Evolutionary conservation across 1,139 yeast species (phyloP), one percentile per base, ranked within the genome.

Genomic region (Candida sp.): DNA sequence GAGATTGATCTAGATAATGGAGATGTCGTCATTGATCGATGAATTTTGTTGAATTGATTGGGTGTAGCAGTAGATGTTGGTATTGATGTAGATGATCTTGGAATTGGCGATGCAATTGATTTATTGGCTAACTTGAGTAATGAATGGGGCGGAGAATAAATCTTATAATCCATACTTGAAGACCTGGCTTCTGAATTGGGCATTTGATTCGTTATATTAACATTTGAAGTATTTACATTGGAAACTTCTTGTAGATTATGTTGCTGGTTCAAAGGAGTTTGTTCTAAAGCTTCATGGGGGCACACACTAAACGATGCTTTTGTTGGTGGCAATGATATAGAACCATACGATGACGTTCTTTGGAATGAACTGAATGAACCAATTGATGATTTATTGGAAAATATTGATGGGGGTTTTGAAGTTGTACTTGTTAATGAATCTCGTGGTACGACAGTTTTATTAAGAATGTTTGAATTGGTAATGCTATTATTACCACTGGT

Each of bases 381-480:
- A 4, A 67, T 41, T 32, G 70, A 65, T 7, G 67, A 61, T 35
- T 61, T 59, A 44, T 61, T 63, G 29, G 73, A 66, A 45, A 71
- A 70, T 5, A 70, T 53, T 8, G 73, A 68, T 44, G 60, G 61
- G 41, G 54, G 59, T 30, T 70, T 61, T 2, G 72, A 60, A 25
- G 36, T 23, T 9, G 38, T 23, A 4, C 32, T 22, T 12, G n/a
- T 29, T 8, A 36, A 29, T n/a, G 55, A 45, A 39, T 49, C 55
- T 5, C 52, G 52, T 8, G 15, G 36, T 6, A 25, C 8, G 9
- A 25, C 9, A 9, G 29, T 6, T 19, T n/a, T 22, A 5, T 7
- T 22, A 21, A 39, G 44, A 41, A 46, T 50, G 36, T 25, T 25
- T n/a, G n/a, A n/a, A n/a, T n/a, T n/a, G n/a, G n/a, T n/a, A n/a